Base-by-base conservation (phyloP, 768 basidiomycete species). In the Suillus sp. region DNA sequence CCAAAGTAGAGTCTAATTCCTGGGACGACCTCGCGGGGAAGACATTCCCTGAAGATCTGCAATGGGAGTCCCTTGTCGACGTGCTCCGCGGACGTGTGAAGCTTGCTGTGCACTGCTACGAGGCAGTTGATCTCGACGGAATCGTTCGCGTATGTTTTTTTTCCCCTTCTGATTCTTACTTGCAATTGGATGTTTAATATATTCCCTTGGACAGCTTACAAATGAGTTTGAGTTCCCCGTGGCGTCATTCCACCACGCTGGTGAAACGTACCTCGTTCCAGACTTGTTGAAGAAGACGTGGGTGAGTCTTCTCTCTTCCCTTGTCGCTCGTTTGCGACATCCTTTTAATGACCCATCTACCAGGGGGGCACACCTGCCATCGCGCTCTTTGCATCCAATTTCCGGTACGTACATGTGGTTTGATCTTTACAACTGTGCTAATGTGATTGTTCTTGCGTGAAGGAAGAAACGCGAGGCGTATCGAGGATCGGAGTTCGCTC, bases 161-260 rank as follows among this genome's bases (percentile, higher is more conserved):
- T 25, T 47, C 0, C 4, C 40, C 20, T 45, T 14, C 7, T 48
- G 11, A 27, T 40, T 37, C 37, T 61, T 34, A 43, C 48, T 43
- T 30, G 38, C 6, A 37, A 20, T 14, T 51, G 20, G 6, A 13
- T 35, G 35, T 25, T 18, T 34, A 32, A 32, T 27, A 37, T 11
- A 62, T 60, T 35, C 6, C 2, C 47, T 4, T 27, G 7, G 42
- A 22, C 65, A 92, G 84, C 80, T 93, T 40, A 86, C 91, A 37
- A 91, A 95, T 69, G 92, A 95, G 71, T 95, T 93, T 82, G 82
- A 88, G 68, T 92, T 92, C 72, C 84, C 86, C 7, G 82, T 93
- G 61, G 86, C 91, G 4, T 87, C 88, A 2, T 85, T 93, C 71
- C 92, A 93, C 68, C 86, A 89, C 65, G 92, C 93, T 2, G 86